These are phyloP conservation scores for Cytospora chrysosperma DNA, from an alignment of 2,329 filamentous ascomycete species.

Conservation along the genomic window DNA sequence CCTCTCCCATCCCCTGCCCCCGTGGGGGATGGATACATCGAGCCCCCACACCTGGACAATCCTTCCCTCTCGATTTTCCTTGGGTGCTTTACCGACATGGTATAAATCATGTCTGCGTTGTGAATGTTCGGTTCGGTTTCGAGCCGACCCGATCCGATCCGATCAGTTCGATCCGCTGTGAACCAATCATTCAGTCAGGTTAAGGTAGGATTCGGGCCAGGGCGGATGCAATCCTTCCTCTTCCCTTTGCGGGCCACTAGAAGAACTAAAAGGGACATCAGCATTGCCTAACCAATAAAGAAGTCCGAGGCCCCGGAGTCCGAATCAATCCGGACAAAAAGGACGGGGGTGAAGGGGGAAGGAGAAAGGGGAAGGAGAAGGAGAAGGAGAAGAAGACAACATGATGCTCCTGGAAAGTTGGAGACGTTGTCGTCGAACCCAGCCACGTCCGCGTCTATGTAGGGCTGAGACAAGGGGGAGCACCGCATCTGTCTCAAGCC, in stretches of 20 bases:
- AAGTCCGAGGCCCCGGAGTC: not conserved
- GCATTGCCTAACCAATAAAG: not conserved
- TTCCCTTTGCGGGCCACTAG: not conserved
- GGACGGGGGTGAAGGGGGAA: no score
- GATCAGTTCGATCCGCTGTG: no score
- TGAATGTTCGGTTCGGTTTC: conserved; percentile 12
- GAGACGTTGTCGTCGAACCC: not conserved
- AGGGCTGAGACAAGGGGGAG: not conserved
- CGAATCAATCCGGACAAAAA: no score
- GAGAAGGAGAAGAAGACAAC: no score
- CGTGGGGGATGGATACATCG: conserved; percentile 3
- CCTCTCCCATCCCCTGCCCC: not conserved
- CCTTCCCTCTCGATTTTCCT: not conserved
- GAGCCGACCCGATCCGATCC: not conserved
- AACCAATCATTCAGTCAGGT: not conserved
- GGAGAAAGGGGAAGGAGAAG: not conserved
- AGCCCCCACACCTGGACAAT: not conserved
- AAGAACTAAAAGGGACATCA: not conserved
- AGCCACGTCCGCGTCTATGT: not conserved
- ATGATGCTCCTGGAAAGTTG: no score
- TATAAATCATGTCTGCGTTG: no score
- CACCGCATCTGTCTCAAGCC: not conserved
- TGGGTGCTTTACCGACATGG: no score
- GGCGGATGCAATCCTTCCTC: not conserved
- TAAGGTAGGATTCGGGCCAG: not conserved